Base-by-base conservation (phyloP, 1,284 basidiomycete species). In the Moesziomyces aphidis region DNA sequence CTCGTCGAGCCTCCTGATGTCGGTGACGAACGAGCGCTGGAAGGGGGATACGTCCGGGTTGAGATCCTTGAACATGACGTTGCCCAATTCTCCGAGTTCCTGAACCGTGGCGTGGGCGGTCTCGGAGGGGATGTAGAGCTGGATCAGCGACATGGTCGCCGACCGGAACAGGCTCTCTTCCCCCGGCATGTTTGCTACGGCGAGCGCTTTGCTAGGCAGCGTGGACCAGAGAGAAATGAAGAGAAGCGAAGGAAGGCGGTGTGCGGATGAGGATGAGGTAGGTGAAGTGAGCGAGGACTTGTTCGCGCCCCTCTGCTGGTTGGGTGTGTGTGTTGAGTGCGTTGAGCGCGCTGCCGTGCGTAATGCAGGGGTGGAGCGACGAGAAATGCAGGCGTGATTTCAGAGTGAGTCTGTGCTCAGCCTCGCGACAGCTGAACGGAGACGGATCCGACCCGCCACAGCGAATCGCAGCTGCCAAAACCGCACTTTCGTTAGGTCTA, bases 11-110 rank as follows among this genome's bases (percentile, higher is more conserved):
- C 93, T 90, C 47, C 96, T 91, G 76, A 99, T 95, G 85, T 97
- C 95, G 49, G 92, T 92, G 66, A 97, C 94, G 85, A 96, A 99
- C 7, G 96, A 95, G 73, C 97, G 93, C 89, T 99, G 97, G 88
- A 99, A 99, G 23, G 96, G 92, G 85, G 96, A 97, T 75, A 98
- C 90, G 66, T 90, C 90, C 19, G 95, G 93, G 86, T 99, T 98
- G 81, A 98, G 88, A 86, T 99, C 96, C 88, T 96, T 97, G 87
- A 99, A 97, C 86, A 99, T 94, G 36, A 99, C 92, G 85, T 96
- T 90, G 59, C 95, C 94, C 54, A 98, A 90, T 86, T 97, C 94
- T 75, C 94, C 96, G 21, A 99, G 90, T 85, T 97, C 94, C 70
- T 92, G 91, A 67, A 98, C 93, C 53, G 96, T 93, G 83, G 97